Evolutionary conservation across 306 rosid species (phyloP).

Genomic region (Urtica urens): DNA sequence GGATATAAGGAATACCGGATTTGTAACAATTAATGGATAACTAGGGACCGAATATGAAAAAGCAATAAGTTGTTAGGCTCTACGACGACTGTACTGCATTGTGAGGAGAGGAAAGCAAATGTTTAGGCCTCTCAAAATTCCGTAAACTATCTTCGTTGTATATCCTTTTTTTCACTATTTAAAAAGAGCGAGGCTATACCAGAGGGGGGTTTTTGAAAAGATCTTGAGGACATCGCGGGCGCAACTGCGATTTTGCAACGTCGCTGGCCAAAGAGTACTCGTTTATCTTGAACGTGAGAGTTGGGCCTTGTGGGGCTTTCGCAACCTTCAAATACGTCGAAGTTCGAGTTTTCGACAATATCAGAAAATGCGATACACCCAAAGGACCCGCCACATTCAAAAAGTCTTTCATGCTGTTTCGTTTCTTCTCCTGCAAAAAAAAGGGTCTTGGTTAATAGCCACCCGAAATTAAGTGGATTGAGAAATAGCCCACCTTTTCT

Average conservation of each 20-base stretch:
- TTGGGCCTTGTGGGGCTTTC: conserved; percentile 91
- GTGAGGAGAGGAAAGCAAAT: too few species aligned
- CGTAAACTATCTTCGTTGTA: too few species aligned
- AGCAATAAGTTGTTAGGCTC: too few species aligned
- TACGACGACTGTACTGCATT: too few species aligned
- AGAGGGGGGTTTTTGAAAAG: conserved; percentile 79
- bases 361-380: conserved; percentile 95
- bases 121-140: too few species aligned
- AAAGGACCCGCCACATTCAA: conserved; percentile 91
- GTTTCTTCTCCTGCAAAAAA: conserved; percentile 65
- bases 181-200: conserved; percentile 33
- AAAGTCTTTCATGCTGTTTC: conserved; percentile 76
- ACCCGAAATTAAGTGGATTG: too few species aligned
- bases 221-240: conserved; percentile 85
- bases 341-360: conserved; percentile 69
- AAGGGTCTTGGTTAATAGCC: too few species aligned
- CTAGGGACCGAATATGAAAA: too few species aligned
- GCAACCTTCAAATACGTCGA: conserved; percentile 78
- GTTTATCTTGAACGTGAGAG: conserved; percentile 70
- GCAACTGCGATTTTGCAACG: conserved; percentile 59
- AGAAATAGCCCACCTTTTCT: too few species aligned
- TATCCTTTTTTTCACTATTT: background rate
- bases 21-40: too few species aligned
- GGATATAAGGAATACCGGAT: too few species aligned
- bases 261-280: conserved; percentile 80